Percentiles rank a stretch among this genome's conserved stretches.
phyloP scores from a whole-genome alignment of 1,284 basidiomycete species.

The Fistulina hepatica region DNA sequence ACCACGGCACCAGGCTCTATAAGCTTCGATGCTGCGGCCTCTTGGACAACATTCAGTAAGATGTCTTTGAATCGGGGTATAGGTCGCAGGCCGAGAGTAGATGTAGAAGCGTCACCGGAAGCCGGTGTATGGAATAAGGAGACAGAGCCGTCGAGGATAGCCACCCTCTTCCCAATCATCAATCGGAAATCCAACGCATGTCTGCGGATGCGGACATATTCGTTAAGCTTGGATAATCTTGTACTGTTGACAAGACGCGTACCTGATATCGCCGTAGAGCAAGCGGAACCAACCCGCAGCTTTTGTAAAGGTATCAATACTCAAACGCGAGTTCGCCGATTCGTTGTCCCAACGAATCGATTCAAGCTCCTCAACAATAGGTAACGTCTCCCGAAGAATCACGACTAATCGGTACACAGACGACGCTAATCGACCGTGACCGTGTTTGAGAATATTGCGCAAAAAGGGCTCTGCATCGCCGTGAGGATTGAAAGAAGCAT shows the following conservation, averaged over 20 bases:
- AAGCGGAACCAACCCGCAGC: conserved; percentile 73
- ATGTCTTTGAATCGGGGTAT: conserved; percentile 51
- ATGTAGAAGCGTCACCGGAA: conserved; percentile 11
- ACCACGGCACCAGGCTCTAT: conserved; percentile 34
- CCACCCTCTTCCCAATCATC: conserved; percentile 51
- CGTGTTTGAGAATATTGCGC: conserved; percentile 49
- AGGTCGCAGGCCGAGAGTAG: conserved; percentile 36
- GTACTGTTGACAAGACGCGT: conserved; percentile 14
- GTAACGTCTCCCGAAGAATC: conserved; percentile 61
- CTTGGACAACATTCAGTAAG: conserved; percentile 31
- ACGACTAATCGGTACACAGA: conserved; percentile 55
- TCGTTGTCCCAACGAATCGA: conserved; percentile 36
- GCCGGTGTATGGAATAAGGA: conserved; percentile 35
- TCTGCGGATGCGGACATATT: conserved; percentile 23
- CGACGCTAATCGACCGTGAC: conserved; percentile 49
- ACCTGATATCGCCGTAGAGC: conserved; percentile 57
- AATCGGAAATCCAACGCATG: conserved; percentile 73
- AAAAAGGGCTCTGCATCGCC: conserved; percentile 64
- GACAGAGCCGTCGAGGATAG: conserved; percentile 57
- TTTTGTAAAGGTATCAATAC: conserved; percentile 61
- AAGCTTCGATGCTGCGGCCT: conserved; percentile 24
- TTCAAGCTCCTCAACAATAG: conserved; percentile 61
- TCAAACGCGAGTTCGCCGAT: too few species aligned
- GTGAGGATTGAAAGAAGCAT: conserved; percentile 60
- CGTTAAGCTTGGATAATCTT: not conserved